These are phyloP conservation scores for Aegilops tauschii DNA, from an alignment of 176 grass and related monocot species.

Conservation along the genomic window DNA sequence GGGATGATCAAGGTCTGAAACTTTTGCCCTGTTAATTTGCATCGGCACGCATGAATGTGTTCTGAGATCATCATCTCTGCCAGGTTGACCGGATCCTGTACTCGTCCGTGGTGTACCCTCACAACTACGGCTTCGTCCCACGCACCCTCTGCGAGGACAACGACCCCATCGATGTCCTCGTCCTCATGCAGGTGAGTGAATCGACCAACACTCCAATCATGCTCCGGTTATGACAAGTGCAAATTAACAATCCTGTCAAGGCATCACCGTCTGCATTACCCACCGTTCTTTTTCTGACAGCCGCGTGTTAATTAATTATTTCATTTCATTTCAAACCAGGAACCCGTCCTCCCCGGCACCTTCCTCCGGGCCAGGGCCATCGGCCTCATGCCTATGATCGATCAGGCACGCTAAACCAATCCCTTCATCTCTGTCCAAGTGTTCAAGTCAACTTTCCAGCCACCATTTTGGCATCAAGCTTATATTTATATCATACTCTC, in stretches of 20 bases:
- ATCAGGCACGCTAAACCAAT: constrained; percentile 34
- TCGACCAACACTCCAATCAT: neutral
- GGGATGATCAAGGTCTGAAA: constrained; percentile 69
- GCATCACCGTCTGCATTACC: neutral
- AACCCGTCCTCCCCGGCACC: constrained; percentile 51
- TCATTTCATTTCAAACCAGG: constrained; percentile 32
- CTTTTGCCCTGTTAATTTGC: neutral
- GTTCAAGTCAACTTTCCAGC: neutral
- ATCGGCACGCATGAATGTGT: neutral
- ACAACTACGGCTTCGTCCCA: constrained; percentile 94
- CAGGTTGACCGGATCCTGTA: constrained; percentile 86
- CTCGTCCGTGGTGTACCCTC: constrained; percentile 91
- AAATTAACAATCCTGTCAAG: neutral
- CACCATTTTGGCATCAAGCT: neutral
- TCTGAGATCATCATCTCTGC: neutral
- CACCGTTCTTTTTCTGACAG: neutral
- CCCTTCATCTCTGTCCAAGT: neutral
- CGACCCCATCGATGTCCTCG: constrained; percentile 91
- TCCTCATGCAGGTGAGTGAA: constrained; percentile 75
- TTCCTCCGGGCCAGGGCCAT: constrained; percentile 82
- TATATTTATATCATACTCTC: neutral
- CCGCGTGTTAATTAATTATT: neutral
- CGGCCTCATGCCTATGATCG: constrained; percentile 85
- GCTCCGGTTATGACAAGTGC: neutral
- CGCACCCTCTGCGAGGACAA: constrained; percentile 94